A percentile compares a stretch with the other conserved stretches of the same genome.
Evolutionary conservation across 2,329 filamentous ascomycete species (phyloP).

Genomic region (Cladosporium sp.): DNA sequence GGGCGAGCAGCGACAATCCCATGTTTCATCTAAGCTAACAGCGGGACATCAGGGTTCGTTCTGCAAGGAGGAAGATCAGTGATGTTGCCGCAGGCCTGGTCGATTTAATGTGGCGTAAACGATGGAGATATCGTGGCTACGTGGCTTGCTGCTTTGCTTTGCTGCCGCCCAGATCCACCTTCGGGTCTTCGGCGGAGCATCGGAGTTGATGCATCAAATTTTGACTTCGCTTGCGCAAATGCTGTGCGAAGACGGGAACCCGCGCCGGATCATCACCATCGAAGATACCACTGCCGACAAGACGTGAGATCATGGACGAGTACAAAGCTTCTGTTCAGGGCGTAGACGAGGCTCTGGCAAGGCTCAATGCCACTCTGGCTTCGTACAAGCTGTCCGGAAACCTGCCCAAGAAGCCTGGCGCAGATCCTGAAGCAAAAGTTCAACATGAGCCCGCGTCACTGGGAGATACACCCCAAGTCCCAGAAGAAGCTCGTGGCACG

Average conservation of each 20-base stretch:
- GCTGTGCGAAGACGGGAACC: background rate
- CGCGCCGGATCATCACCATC: background rate
- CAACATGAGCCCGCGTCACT: background rate
- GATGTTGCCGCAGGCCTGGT: too few relatives aligned
- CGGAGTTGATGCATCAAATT: background rate
- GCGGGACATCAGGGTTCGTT: too few relatives aligned
- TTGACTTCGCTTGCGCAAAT: background rate
- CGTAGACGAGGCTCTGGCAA: constrained; percentile 27
- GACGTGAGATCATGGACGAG: constrained; percentile 22
- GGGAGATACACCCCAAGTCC: too few relatives aligned
- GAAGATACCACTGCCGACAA: background rate
- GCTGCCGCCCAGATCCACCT: too few relatives aligned
- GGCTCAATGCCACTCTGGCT: constrained; percentile 28
- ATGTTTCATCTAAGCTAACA: too few relatives aligned
- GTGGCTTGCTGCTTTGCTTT: background rate
- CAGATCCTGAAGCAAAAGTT: background rate
- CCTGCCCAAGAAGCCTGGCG: constrained; percentile 7
- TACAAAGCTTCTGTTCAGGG: constrained; percentile 26
- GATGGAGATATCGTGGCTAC: background rate
- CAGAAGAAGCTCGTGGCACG: background rate
- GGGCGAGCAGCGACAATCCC: too few relatives aligned
- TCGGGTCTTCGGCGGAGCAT: background rate
- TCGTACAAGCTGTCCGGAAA: constrained; percentile 23
- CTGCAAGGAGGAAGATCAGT: too few relatives aligned
- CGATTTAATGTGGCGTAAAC: background rate